Percentiles rank a stretch among this genome's conserved stretches.
Conservation (phyloP, 2,329 filamentous ascomycete genomes). For the Botrytis fragariae region DNA sequence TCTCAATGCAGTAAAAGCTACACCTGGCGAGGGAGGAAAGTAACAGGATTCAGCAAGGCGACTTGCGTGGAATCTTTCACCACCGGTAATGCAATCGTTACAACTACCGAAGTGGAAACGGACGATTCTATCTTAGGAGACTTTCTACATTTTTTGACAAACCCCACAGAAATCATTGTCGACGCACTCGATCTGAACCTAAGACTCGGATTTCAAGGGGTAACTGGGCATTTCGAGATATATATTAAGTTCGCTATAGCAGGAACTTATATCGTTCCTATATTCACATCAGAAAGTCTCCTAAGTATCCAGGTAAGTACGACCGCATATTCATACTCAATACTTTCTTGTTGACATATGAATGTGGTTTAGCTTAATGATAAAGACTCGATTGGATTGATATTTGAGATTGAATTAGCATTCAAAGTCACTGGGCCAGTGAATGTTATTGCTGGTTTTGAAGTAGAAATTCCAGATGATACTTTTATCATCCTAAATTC, state of each 20-base stretch:
- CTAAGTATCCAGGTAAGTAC: constrained; percentile 9
- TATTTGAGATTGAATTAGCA: constrained; percentile 19
- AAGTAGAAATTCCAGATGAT: constrained; percentile 21
- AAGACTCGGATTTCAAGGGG: constrained; percentile 17
- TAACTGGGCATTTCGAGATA: constrained; percentile 26
- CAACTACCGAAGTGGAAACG: constrained; percentile 1
- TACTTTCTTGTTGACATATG: too few species aligned
- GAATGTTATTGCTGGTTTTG: constrained; percentile 23
- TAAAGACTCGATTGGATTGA: constrained; percentile 18
- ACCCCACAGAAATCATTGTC: constrained; percentile 13
- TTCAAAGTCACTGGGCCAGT: constrained; percentile 19
- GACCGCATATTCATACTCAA: not conserved
- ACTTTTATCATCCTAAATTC: constrained; percentile 21
- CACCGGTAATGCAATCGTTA: constrained; percentile 7
- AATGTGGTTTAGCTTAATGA: not conserved
- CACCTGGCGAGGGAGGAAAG: not conserved
- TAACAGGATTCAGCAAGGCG: not conserved
- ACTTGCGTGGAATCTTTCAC: constrained; percentile 17
- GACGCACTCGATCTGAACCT: constrained; percentile 22
- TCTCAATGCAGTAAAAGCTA: not conserved
- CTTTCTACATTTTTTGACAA: not conserved
- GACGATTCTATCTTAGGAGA: not conserved
- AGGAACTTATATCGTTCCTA: constrained; percentile 19
- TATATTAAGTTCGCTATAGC: constrained; percentile 22
- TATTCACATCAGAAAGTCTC: constrained; percentile 20